A percentile compares a stretch with the other conserved stretches of the same genome.
Conservation (phyloP, 768 basidiomycete species). For the Psilocybe cyanescens region DNA sequence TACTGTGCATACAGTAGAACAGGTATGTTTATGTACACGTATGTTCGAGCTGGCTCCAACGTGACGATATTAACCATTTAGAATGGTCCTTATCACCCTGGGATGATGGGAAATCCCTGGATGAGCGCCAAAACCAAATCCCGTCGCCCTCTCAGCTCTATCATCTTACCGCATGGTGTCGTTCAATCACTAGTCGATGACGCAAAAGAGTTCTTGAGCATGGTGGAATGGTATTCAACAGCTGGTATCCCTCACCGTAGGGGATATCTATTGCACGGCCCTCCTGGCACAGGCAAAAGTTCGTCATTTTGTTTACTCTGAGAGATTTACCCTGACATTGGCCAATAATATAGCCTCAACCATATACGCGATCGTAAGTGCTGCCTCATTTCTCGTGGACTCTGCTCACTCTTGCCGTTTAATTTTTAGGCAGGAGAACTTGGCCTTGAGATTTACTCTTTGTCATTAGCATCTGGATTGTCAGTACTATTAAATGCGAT, state of each 20-base stretch:
- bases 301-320: slow-evolving; percentile 18
- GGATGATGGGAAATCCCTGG: slow-evolving; percentile 36
- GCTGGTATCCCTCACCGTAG: slow-evolving; percentile 61
- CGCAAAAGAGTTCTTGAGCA: slow-evolving; percentile 52
- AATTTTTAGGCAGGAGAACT: slow-evolving; percentile 57
- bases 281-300: slow-evolving; percentile 66
- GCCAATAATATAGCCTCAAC: slow-evolving; percentile 41
- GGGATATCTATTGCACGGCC: slow-evolving; percentile 60
- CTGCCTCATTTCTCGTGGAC: neutral
- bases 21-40: slow-evolving; percentile 23
- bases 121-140: slow-evolving; percentile 48
- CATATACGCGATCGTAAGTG: slow-evolving; percentile 51
- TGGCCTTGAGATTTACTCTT: slow-evolving; percentile 79
- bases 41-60: neutral
- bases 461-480: slow-evolving; percentile 54
- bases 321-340: neutral
- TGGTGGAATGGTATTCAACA: slow-evolving; percentile 58
- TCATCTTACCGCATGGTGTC: slow-evolving; percentile 51
- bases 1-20: slow-evolving; percentile 38
- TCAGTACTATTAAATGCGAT: slow-evolving; percentile 25
- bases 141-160: slow-evolving; percentile 52
- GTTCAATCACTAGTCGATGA: slow-evolving; percentile 50
- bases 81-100: slow-evolving; percentile 31
- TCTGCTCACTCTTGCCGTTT: neutral
- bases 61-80: slow-evolving; percentile 32